Evolutionary conservation across 345 rosid species (phyloP).

Genomic region (Durio zibethinus): DNA sequence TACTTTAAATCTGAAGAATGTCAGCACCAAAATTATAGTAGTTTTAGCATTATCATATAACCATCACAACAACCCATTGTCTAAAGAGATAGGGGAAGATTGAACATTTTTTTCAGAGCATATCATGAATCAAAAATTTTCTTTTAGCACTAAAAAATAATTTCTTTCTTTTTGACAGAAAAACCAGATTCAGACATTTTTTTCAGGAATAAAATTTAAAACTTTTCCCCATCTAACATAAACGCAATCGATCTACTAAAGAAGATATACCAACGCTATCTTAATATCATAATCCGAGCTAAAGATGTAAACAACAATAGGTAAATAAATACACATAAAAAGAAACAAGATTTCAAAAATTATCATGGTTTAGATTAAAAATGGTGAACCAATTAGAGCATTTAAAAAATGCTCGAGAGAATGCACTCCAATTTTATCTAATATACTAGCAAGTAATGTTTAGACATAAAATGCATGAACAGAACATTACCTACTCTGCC

Average conservation of each 20-base stretch:
- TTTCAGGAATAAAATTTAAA: background rate
- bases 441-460: background rate
- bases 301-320: background rate
- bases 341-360: conserved; percentile 2
- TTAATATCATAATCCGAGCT: background rate
- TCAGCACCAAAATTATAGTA: background rate
- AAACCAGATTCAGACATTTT: too few species aligned
- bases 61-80: too few species aligned
- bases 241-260: background rate
- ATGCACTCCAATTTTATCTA: background rate
- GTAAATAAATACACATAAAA: background rate
- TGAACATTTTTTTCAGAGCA: too few species aligned
- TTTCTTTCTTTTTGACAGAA: too few species aligned
- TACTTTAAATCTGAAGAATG: background rate
- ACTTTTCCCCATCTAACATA: background rate
- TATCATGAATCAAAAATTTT: too few species aligned
- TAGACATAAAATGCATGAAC: background rate
- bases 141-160: too few species aligned
- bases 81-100: too few species aligned
- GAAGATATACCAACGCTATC: background rate
- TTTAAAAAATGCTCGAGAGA: background rate
- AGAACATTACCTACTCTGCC: conserved; percentile 11
- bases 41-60: background rate
- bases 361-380: background rate
- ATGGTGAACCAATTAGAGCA: conserved; percentile 7